Percentiles rank a stretch among this genome's conserved stretches.
Conservation (phyloP, 106 monocot species). For the Dioscorea zingiberensis region DNA sequence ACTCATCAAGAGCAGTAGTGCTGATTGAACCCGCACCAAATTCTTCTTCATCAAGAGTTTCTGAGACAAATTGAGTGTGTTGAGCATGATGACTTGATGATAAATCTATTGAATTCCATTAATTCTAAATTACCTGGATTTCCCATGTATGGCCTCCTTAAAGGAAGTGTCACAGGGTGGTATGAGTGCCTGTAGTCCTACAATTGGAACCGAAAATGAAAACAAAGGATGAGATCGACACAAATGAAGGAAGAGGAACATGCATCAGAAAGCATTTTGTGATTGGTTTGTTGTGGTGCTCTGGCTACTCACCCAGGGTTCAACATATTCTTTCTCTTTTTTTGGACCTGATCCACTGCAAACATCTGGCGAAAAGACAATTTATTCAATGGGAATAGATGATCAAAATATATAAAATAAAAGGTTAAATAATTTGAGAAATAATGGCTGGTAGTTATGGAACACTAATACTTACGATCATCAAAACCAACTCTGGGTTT, state of each 20-base stretch:
- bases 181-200: conserved; percentile 29
- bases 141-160: conserved; percentile 45
- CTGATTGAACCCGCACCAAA: conserved; percentile 31
- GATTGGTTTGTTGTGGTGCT: not conserved
- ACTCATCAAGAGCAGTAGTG: conserved; percentile 14
- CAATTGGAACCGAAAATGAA: not conserved
- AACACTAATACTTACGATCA: too few species aligned
- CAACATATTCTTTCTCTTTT: conserved; percentile 27
- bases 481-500: too few species aligned
- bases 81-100: not conserved
- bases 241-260: too few species aligned
- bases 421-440: too few species aligned
- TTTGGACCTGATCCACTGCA: not conserved
- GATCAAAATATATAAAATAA: too few species aligned
- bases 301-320: conserved; percentile 38
- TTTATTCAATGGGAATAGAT: too few species aligned
- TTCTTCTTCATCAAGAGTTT: conserved; percentile 40
- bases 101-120: too few species aligned
- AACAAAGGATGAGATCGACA: too few species aligned
- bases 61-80: conserved; percentile 11
- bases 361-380: conserved; percentile 5
- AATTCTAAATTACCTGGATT: conserved; percentile 43
- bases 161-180: conserved; percentile 61
- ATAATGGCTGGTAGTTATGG: too few species aligned
- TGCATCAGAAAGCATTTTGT: not conserved